phyloP scores from a whole-genome alignment of 2,329 filamentous ascomycete species.

The Magnaporthiopsis rhizophila region DNA sequence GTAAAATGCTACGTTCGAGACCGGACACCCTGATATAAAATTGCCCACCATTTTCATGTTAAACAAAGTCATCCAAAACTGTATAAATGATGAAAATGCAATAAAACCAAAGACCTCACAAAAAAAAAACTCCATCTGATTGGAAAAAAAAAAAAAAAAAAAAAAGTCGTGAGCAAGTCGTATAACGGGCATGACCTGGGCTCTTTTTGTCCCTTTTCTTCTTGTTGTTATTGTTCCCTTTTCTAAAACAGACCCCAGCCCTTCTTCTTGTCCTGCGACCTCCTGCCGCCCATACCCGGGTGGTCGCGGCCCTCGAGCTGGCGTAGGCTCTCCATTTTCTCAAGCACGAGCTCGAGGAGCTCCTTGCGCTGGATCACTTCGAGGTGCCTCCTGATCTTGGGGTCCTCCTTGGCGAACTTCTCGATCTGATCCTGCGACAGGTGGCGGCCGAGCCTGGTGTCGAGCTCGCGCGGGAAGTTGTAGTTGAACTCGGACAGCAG shows the following conservation, averaged over 20 bases:
- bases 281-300: constrained; percentile 22
- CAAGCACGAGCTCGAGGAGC: constrained; percentile 81
- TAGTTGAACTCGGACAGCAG: constrained; percentile 96
- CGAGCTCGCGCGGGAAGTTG: constrained; percentile 89
- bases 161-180: neutral
- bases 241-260: constrained; percentile 41
- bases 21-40: neutral
- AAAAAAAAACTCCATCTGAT: neutral
- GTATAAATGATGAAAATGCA: neutral
- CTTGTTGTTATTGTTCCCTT: neutral
- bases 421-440: constrained; percentile 76
- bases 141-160: neutral
- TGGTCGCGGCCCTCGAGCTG: constrained; percentile 73
- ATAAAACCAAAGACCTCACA: neutral
- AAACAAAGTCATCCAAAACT: neutral
- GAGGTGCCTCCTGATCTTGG: constrained; percentile 78
- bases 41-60: neutral
- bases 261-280: constrained; percentile 27
- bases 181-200: neutral
- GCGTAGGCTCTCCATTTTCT: constrained; percentile 89
- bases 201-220: neutral
- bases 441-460: constrained; percentile 74
- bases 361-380: constrained; percentile 92
- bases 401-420: constrained; percentile 85
- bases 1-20: neutral